phyloP scores from a whole-genome alignment of 2,329 filamentous ascomycete genomes.

The Colletotrichum spinosum region DNA sequence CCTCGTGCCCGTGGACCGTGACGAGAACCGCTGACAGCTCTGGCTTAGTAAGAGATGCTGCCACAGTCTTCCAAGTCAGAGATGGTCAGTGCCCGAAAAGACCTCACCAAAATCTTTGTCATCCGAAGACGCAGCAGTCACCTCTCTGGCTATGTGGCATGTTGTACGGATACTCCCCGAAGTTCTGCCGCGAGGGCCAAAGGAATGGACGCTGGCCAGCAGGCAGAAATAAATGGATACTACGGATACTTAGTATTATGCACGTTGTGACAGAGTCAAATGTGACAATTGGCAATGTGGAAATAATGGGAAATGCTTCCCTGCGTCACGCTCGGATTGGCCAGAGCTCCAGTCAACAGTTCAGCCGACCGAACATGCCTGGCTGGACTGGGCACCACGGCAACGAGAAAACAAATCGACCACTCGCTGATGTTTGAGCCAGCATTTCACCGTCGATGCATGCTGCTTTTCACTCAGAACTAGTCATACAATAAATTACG shows the following conservation, averaged over 20 bases:
- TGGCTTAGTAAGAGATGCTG: too few relatives aligned
- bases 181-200: constrained; percentile 15
- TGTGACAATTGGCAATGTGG: constrained; percentile 14
- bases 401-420: neutral
- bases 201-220: constrained; percentile 8
- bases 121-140: neutral
- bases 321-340: constrained; percentile 10
- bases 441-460: neutral
- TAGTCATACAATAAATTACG: neutral
- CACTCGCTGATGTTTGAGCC: neutral
- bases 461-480: neutral
- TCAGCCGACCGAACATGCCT: neutral
- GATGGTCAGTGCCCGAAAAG: neutral
- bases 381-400: neutral
- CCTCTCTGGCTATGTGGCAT: too few relatives aligned
- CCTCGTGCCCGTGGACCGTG: too few relatives aligned
- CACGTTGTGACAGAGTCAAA: neutral
- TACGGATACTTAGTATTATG: too few relatives aligned
- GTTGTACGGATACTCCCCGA: neutral
- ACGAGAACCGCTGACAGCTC: too few relatives aligned
- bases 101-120: constrained; percentile 14
- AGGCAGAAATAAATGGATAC: neutral
- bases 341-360: constrained; percentile 21
- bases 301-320: constrained; percentile 28
- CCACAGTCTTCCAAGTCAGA: too few relatives aligned